These are phyloP conservation scores for Saccharomyces hybrid DNA, from an alignment of 1,139 yeast species.

Conservation along the genomic window DNA sequence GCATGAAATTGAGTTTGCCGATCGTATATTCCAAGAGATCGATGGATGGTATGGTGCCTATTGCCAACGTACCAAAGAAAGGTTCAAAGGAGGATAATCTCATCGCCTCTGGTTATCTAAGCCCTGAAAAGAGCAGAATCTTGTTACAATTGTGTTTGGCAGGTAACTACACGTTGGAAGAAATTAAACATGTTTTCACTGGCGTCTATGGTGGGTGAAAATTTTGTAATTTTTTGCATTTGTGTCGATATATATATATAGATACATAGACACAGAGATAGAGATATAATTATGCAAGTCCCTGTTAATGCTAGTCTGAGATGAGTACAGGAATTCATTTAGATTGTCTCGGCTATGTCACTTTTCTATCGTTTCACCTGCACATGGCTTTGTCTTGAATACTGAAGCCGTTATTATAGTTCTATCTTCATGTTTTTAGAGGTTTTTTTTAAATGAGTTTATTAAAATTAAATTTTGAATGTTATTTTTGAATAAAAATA, in stretches of 20 bases:
- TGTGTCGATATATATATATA: not conserved
- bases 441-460: not conserved
- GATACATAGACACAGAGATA: not conserved
- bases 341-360: not conserved
- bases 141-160: slow-evolving; percentile 52
- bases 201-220: slow-evolving; percentile 40
- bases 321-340: not conserved
- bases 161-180: slow-evolving; percentile 36
- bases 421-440: too few relatives aligned
- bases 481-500: too few relatives aligned
- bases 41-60: slow-evolving; percentile 56
- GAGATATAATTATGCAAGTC: not conserved
- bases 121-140: slow-evolving; percentile 60
- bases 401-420: too few relatives aligned
- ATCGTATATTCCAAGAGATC: slow-evolving; percentile 59
- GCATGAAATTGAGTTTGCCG: slow-evolving; percentile 39
- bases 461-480: too few relatives aligned
- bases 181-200: slow-evolving; percentile 42
- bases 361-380: too few relatives aligned
- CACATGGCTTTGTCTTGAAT: too few relatives aligned
- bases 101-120: slow-evolving; percentile 59
- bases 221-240: not conserved
- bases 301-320: not conserved
- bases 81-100: slow-evolving; percentile 20
- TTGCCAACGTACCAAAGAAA: slow-evolving; percentile 39